Evolutionary conservation across 192 early-diverging fungal species (phyloP).

Genomic region (Coemansia sp.): DNA sequence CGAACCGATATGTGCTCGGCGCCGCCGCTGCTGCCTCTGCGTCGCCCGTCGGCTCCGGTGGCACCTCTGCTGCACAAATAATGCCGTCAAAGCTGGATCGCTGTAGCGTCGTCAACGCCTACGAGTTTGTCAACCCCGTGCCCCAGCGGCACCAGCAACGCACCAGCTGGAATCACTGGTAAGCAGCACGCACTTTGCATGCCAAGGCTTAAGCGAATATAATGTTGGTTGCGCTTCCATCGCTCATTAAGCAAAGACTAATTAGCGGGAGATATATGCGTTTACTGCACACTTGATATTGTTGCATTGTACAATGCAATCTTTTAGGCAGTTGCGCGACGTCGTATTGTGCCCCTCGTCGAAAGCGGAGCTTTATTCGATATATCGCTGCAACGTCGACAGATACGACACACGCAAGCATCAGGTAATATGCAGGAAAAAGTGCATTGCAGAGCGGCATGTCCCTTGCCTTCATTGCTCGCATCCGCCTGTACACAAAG

Average conservation of each 20-base stretch:
- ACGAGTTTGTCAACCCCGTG: constrained; percentile 65
- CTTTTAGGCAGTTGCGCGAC: constrained; percentile 85
- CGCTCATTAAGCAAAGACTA: too few relatives aligned
- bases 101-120: constrained; percentile 37
- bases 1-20: constrained; percentile 35
- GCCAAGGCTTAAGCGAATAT: too few relatives aligned
- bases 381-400: constrained; percentile 51
- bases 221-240: too few relatives aligned
- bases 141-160: constrained; percentile 70
- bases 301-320: background rate
- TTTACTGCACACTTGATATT: background rate
- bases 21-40: constrained; percentile 2
- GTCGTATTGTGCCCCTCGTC: constrained; percentile 73
- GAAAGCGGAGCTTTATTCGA: constrained; percentile 75
- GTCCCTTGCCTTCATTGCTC: too few relatives aligned
- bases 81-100: constrained; percentile 25
- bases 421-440: too few relatives aligned
- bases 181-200: too few relatives aligned
- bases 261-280: background rate
- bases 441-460: too few relatives aligned
- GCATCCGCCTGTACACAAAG: too few relatives aligned
- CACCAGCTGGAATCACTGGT: constrained; percentile 93
- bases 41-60: too few relatives aligned
- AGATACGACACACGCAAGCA: constrained; percentile 55
- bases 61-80: too few relatives aligned